Percentiles rank a stretch among this genome's conserved stretches.
Evolutionary conservation across 169 alveolate species (phyloP).

Genomic region (Plasmodium vinckei): DNA sequence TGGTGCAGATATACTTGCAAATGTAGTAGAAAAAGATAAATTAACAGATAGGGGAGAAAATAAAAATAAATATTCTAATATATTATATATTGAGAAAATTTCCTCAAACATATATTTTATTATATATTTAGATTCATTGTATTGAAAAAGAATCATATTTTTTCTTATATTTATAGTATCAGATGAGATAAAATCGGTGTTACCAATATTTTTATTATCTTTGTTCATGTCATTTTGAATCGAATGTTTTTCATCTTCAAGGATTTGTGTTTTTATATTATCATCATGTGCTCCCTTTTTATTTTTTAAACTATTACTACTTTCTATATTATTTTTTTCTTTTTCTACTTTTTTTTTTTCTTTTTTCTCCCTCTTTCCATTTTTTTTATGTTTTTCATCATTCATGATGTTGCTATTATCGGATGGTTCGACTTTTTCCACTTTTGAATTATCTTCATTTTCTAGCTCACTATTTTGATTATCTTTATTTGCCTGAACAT

Average conservation of each 20-base stretch:
- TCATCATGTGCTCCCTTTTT: neutral
- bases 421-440: neutral
- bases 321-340: neutral
- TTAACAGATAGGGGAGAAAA: conserved; percentile 40
- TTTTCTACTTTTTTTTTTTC: conserved; percentile 2
- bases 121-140: conserved; percentile 52
- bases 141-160: conserved; percentile 12
- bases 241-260: too few relatives aligned
- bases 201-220: neutral
- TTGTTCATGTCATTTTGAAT: neutral
- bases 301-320: neutral
- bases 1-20: conserved; percentile 22
- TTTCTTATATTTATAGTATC: neutral
- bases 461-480: neutral
- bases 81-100: conserved; percentile 52
- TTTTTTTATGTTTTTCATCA: neutral
- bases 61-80: conserved; percentile 60
- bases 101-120: conserved; percentile 56
- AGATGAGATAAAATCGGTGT: neutral
- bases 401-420: neutral
- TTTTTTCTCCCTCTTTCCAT: neutral
- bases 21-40: conserved; percentile 3
- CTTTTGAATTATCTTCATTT: neutral
- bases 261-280: neutral
- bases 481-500: neutral